Evolutionary conservation across 1,284 basidiomycete species (phyloP).

Genomic region (Ceratobasidium sp.): DNA sequence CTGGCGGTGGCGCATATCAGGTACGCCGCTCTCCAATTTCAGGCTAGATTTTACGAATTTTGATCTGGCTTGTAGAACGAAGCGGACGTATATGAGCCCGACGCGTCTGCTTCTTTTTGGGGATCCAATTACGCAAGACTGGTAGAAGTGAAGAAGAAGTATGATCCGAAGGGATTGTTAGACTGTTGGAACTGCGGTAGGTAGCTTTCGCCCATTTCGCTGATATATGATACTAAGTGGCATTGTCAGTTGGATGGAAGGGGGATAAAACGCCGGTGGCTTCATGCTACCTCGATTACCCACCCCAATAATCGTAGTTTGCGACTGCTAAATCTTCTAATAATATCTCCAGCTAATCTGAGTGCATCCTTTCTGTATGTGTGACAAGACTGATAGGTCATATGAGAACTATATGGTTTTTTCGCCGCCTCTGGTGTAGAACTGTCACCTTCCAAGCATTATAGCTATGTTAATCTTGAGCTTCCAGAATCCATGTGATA

Average conservation of each 20-base stretch:
- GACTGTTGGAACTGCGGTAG: constrained; percentile 43
- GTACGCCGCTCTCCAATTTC: background rate
- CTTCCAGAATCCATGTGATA: too few relatives aligned
- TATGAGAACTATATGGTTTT: too few relatives aligned
- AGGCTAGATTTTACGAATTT: background rate
- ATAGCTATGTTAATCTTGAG: too few relatives aligned
- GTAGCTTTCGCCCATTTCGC: background rate
- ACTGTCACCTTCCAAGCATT: too few relatives aligned
- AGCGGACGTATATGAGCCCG: constrained; percentile 30
- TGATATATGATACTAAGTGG: too few relatives aligned
- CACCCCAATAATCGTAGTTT: too few relatives aligned
- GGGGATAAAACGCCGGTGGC: constrained; percentile 26
- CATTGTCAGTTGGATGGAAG: constrained; percentile 29
- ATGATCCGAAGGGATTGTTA: constrained; percentile 25
- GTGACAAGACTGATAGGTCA: too few relatives aligned
- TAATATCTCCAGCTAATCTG: too few relatives aligned
- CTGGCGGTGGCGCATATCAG: constrained; percentile 33
- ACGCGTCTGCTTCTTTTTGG: constrained; percentile 25
- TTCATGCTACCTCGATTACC: constrained; percentile 25
- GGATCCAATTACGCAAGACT: constrained; percentile 27
- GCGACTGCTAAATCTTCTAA: too few relatives aligned
- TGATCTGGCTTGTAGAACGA: constrained; percentile 25
- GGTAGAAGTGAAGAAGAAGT: constrained; percentile 26
- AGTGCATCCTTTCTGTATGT: too few relatives aligned
- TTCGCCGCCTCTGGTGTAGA: too few relatives aligned